These are phyloP conservation scores for Harringtonia aguacate DNA, from an alignment of 2,329 filamentous ascomycete species.

Conservation along the genomic window DNA sequence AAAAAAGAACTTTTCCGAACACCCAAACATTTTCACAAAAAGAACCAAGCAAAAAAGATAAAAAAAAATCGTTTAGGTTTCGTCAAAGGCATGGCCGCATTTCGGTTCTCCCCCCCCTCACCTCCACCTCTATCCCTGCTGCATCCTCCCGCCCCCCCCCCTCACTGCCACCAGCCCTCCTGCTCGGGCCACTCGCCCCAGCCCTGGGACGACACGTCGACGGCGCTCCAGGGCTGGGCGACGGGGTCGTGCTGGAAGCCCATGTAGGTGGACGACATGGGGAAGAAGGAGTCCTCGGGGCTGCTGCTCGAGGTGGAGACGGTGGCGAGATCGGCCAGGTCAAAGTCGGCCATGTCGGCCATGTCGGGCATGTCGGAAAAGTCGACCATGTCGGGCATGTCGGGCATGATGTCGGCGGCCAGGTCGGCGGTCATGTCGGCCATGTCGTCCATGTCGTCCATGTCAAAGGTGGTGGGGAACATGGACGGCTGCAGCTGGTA, in stretches of 20 bases:
- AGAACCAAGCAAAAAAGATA: too few species aligned
- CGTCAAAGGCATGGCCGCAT: too few species aligned
- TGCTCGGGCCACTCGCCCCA: slow-evolving; percentile 8
- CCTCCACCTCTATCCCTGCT: too few species aligned
- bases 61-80: too few species aligned
- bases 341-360: too few species aligned
- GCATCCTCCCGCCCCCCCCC: too few species aligned
- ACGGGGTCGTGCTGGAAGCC: background rate
- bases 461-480: background rate
- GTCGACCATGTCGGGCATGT: background rate
- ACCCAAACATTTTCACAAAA: too few species aligned
- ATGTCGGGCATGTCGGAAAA: background rate
- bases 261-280: background rate
- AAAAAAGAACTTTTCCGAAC: too few species aligned
- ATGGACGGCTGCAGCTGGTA: background rate
- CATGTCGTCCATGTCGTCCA: background rate
- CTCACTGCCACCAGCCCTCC: slow-evolving; percentile 8
- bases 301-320: slow-evolving; percentile 2
- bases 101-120: too few species aligned
- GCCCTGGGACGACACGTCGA: slow-evolving; percentile 6
- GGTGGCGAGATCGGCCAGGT: background rate
- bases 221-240: slow-evolving; percentile 6
- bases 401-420: background rate
- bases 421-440: too few species aligned
- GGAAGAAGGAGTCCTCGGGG: slow-evolving; percentile 7